Base-by-base conservation (phyloP, 163 green algal species). In the Volvox carteri region DNA sequence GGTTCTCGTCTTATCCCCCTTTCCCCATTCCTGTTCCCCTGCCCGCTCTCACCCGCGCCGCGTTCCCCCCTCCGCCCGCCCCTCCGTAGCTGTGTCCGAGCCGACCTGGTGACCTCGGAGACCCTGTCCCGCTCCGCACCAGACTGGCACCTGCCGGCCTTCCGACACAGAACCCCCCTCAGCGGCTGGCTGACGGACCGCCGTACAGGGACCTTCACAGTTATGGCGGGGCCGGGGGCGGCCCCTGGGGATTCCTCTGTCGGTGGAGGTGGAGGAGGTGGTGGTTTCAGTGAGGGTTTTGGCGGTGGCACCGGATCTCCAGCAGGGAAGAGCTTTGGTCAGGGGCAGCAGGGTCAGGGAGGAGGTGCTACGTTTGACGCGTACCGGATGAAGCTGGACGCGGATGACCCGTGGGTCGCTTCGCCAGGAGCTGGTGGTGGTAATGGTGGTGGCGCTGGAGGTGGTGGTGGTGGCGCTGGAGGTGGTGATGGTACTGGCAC, bases 171-270 rank as follows among this genome's bases (percentile, higher is more conserved):
- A 28, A 18, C 84, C 1, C 75, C 89, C 6, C 52, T 98, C n/a
- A 86, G 86, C 37, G 91, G 88, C 28, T 97, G 95, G 96, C 33
- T 85, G 6, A 90, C 87, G 12, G 95, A 98, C 86, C 93, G 97
- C 68, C 84, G 90, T 23, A 86, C 93, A 33, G 79, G 80, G 42
- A 94, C 93, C 30, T 98, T 98, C 77, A 65, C 90, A 16, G 85
- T 86, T 2, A 3, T 84, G 42, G 19, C 44, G 78, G 73, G 70
- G 39, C 14, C n/a, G 6, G 67, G 7, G 33, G 67, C 37, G n/a
- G n/a, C n/a, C n/a, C n/a, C n/a, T n/a, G n/a, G n/a, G n/a, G n/a
- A n/a, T n/a, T n/a, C n/a, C n/a, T n/a, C n/a, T n/a, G n/a, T n/a
- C n/a, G n/a, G n/a, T n/a, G n/a, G n/a, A n/a, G n/a, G n/a, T n/a